Percentiles rank a stretch among this genome's conserved stretches.
Evolutionary conservation across 2,329 filamentous ascomycete species (phyloP).

Genomic region (Chrysoporthe deuterocubensis): DNA sequence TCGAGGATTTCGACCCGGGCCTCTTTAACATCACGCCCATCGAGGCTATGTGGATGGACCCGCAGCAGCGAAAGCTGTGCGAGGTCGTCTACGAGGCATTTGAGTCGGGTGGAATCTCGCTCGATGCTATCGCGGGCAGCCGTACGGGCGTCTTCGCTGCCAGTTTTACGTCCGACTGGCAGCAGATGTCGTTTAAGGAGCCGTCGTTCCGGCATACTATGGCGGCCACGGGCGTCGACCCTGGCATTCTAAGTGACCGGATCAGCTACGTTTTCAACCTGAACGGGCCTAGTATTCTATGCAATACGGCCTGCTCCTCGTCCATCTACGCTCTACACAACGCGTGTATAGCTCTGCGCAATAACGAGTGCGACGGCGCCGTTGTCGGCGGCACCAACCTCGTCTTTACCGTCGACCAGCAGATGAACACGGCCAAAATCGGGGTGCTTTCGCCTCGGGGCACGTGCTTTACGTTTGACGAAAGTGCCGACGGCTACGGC

Average conservation of each 20-base stretch:
- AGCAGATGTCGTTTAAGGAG: slow-evolving; percentile 36
- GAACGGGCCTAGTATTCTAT: slow-evolving; percentile 39
- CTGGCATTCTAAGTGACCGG: slow-evolving; percentile 43
- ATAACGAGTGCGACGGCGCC: slow-evolving; percentile 36
- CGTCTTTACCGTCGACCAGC: slow-evolving; percentile 37
- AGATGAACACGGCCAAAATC: slow-evolving; percentile 37
- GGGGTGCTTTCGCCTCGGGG: slow-evolving; percentile 41
- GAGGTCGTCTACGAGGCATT: slow-evolving; percentile 49
- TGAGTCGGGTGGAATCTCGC: slow-evolving; percentile 40
- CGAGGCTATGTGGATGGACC: slow-evolving; percentile 47
- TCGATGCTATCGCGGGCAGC: slow-evolving; percentile 33
- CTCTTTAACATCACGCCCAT: slow-evolving; percentile 46
- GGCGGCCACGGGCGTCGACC: slow-evolving; percentile 40
- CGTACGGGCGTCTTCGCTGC: slow-evolving; percentile 39
- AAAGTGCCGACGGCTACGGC: slow-evolving; percentile 36
- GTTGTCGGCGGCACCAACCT: slow-evolving; percentile 39
- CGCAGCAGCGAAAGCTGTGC: slow-evolving; percentile 46
- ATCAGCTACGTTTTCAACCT: slow-evolving; percentile 45
- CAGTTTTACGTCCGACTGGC: slow-evolving; percentile 31
- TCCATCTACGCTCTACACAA: slow-evolving; percentile 35
- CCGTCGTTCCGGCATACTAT: slow-evolving; percentile 34
- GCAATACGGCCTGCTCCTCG: slow-evolving; percentile 44
- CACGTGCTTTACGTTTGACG: slow-evolving; percentile 37
- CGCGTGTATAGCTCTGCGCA: slow-evolving; percentile 44
- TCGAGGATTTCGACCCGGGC: slow-evolving; percentile 40